phyloP scores from a whole-genome alignment of 768 basidiomycete genomes.

The Rhodotorula diobovata region DNA sequence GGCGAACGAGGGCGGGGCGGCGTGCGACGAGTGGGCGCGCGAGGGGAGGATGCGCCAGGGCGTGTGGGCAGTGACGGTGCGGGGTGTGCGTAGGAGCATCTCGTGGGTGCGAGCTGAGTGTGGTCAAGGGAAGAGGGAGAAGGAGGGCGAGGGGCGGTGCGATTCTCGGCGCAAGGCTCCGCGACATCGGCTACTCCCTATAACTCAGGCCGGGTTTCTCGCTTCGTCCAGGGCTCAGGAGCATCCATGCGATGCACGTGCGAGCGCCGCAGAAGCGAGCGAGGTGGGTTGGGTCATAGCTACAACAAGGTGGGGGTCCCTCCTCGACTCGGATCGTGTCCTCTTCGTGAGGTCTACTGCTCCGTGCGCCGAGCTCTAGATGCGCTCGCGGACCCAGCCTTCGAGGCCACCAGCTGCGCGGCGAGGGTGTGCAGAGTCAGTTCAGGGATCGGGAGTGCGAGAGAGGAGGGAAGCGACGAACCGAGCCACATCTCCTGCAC shows the following conservation, averaged over 20 bases:
- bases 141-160: background rate
- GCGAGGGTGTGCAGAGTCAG: background rate
- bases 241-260: background rate
- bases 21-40: conserved; percentile 24
- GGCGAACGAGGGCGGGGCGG: conserved; percentile 20
- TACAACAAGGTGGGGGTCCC: background rate
- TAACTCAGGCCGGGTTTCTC: too few species aligned
- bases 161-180: too few species aligned
- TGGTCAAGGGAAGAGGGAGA: background rate
- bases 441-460: background rate
- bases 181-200: too few species aligned
- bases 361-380: conserved; percentile 4
- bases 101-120: background rate
- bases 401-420: conserved; percentile 37
- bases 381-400: conserved; percentile 38
- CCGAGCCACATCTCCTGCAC: conserved; percentile 96
- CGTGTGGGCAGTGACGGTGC: background rate
- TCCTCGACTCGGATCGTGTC: background rate
- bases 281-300: too few species aligned
- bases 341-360: too few species aligned
- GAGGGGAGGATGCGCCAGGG: background rate
- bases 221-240: too few species aligned
- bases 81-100: background rate
- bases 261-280: background rate
- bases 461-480: conserved; percentile 2